A percentile compares a stretch with the other conserved stretches of the same genome.
These are phyloP conservation scores for Schizosaccharomyces japonicus DNA, from an alignment of 805 yeast genomes.

Conservation along the genomic window DNA sequence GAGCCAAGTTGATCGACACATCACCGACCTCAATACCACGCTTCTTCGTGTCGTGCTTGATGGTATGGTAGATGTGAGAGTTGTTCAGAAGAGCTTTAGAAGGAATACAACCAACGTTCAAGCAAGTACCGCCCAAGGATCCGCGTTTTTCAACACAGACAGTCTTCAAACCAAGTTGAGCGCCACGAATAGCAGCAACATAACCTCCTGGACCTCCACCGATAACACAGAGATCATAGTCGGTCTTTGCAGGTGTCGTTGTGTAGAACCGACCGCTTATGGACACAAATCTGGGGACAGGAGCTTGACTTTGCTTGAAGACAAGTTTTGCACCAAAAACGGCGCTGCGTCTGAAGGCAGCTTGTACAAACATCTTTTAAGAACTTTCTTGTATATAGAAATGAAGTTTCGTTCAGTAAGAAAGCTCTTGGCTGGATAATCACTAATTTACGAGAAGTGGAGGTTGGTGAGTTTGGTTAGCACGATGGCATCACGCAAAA, in stretches of 20 bases:
- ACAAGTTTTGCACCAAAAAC: not conserved
- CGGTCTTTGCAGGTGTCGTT: not conserved
- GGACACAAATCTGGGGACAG: not conserved
- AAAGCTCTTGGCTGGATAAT: too few relatives aligned
- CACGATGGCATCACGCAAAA: too few relatives aligned
- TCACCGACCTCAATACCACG: slow-evolving; percentile 71
- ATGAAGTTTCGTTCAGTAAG: too few relatives aligned
- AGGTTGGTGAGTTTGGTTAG: too few relatives aligned
- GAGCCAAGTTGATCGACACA: slow-evolving; percentile 47
- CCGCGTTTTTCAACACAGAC: slow-evolving; percentile 98
- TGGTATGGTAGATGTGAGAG: slow-evolving; percentile 76
- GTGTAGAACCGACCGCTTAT: not conserved
- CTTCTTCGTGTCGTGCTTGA: slow-evolving; percentile 54
- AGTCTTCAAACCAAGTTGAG: slow-evolving; percentile 80
- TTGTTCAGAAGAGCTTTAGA: slow-evolving; percentile 88
- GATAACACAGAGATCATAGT: slow-evolving; percentile 26
- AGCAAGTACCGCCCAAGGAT: slow-evolving; percentile 87
- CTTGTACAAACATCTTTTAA: not conserved
- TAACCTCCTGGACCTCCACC: slow-evolving; percentile 99
- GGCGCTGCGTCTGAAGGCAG: not conserved
- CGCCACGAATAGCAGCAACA: slow-evolving; percentile 79
- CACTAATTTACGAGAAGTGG: too few relatives aligned
- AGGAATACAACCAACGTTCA: slow-evolving; percentile 97
- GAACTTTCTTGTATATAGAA: too few relatives aligned
- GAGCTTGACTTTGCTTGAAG: not conserved